Percentiles rank a stretch among this genome's conserved stretches.
Evolutionary conservation across 345 rosid species (phyloP).

Genomic region (Bretschneidera sinensis): DNA sequence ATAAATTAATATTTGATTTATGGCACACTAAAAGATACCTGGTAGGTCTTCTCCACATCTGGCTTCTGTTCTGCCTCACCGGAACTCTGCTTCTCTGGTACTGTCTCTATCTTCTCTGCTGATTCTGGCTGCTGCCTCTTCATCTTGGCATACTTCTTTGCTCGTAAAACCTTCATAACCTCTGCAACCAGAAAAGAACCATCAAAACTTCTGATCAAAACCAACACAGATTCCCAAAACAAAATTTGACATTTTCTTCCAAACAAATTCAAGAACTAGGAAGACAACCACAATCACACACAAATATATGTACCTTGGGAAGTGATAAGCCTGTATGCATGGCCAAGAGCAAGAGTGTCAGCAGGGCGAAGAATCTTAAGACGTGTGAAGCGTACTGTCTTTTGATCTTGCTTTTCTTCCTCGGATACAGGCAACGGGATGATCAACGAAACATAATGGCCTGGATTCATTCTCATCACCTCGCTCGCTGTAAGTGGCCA

Average conservation of each 20-base stretch:
- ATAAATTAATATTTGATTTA: neutral
- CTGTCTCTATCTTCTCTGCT: conserved; percentile 28
- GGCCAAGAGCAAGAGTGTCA: conserved; percentile 83
- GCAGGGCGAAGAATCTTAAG: conserved; percentile 86
- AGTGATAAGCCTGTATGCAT: conserved; percentile 90
- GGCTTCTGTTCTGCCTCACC: conserved; percentile 24
- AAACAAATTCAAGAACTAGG: neutral
- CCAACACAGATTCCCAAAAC: too few relatives aligned
- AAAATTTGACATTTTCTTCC: too few relatives aligned
- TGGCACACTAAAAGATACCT: conserved; percentile 17
- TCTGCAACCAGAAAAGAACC: conserved; percentile 32
- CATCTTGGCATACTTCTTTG: conserved; percentile 71
- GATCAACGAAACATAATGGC: conserved; percentile 90
- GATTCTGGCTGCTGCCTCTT: conserved; percentile 51
- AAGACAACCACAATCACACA: neutral
- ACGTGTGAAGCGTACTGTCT: conserved; percentile 51
- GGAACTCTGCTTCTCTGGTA: conserved; percentile 25
- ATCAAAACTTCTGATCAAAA: neutral
- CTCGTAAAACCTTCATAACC: conserved; percentile 74
- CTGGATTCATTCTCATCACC: conserved; percentile 78
- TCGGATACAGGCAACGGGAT: conserved; percentile 67
- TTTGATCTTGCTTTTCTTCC: conserved; percentile 14
- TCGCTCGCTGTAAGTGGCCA: conserved; percentile 67
- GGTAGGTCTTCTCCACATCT: conserved; percentile 12
- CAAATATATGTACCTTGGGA: conserved; percentile 98